Evolutionary conservation across 352 stramenopile species (phyloP), one percentile per base, ranked within the genome.

Genomic region (Saprolegnia diclina): DNA sequence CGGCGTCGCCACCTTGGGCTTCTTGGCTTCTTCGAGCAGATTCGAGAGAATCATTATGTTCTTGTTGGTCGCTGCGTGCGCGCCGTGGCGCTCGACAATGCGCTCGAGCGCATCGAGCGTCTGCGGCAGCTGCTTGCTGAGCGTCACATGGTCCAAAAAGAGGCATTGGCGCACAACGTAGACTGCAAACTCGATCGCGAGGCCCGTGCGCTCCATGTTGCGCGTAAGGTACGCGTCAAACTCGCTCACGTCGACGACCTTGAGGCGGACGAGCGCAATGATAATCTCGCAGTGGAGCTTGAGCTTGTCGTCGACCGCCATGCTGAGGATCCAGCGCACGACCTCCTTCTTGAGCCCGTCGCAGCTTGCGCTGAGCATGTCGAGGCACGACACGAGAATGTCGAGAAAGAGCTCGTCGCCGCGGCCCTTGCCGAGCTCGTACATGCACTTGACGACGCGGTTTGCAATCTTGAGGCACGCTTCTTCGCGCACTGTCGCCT

Each of bases 381-480:
- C 93, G 45, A 99, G 82, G 11, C 97, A 89, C 45, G 84, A 92
- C 65, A 98, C 94, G 26, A 98, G 79, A 56, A 97, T 95, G 78
- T 99, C 97, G 21, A 99, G 74, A 21, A 97, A 89, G 19, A 98
- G 77, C 73, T 98, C 93, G 40, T 97, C 90, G 21, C 96, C 85
- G 55, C 83, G 85, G 10, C 85, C 83, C 29, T 83, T 81, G 18
- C 85, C 85, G 21, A 95, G 73, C 71, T 99, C 95, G 67, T 99
- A 99, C 72, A 99, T 90, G 57, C 94, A 94, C 79, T 99, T 99
- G 70, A 99, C 98, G 63, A 99, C 97, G 24, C 84, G 87, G 72
- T 99, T 95, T 0, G 91, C 92, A 72, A 99, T 98, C 75, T 92
- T 97, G n/a, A 98, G 79, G 29, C 92, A 92, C 19, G 92, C 88